These are phyloP conservation scores for Alternaria longipes DNA, from an alignment of 2,329 filamentous ascomycete species.

Conservation along the genomic window DNA sequence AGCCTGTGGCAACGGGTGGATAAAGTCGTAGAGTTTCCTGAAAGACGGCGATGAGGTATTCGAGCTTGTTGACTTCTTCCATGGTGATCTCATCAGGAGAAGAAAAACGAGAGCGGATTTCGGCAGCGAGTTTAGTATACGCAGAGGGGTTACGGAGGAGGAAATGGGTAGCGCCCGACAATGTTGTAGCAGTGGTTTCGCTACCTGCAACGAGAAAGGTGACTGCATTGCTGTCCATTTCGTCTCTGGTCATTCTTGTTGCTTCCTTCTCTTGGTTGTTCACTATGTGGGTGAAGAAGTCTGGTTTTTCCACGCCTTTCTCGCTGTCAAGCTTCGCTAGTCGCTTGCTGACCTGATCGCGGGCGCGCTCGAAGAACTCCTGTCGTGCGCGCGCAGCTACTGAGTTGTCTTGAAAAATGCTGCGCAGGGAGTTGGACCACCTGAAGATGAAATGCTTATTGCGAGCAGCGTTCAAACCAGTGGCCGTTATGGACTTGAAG, in stretches of 20 bases:
- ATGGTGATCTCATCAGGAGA: slow-evolving; percentile 33
- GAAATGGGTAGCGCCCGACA: slow-evolving; percentile 55
- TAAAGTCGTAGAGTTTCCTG: slow-evolving; percentile 40
- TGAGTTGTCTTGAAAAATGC: slow-evolving; percentile 22
- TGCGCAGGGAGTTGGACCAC: slow-evolving; percentile 23
- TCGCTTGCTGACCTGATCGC: slow-evolving; percentile 28
- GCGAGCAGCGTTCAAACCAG: slow-evolving; percentile 24
- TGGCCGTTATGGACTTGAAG: slow-evolving; percentile 20
- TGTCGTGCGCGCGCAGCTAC: slow-evolving; percentile 16
- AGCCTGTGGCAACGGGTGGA: slow-evolving; percentile 42
- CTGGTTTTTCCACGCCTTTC: slow-evolving; percentile 20
- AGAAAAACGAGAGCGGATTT: slow-evolving; percentile 38
- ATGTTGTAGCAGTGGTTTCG: slow-evolving; percentile 58
- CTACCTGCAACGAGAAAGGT: slow-evolving; percentile 54
- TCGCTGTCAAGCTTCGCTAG: slow-evolving; percentile 27
- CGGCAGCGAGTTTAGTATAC: slow-evolving; percentile 31
- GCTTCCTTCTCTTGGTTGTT: slow-evolving; percentile 28
- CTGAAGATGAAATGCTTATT: slow-evolving; percentile 29
- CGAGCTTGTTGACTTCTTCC: slow-evolving; percentile 35
- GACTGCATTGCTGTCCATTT: slow-evolving; percentile 49
- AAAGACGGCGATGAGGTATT: slow-evolving; percentile 41
- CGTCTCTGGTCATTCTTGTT: slow-evolving; percentile 32
- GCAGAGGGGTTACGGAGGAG: slow-evolving; percentile 41
- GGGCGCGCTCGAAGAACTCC: slow-evolving; percentile 27
- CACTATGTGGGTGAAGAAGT: slow-evolving; percentile 41